Evolutionary conservation across 1,139 yeast species (phyloP).

Genomic region (Candida albicans): DNA sequence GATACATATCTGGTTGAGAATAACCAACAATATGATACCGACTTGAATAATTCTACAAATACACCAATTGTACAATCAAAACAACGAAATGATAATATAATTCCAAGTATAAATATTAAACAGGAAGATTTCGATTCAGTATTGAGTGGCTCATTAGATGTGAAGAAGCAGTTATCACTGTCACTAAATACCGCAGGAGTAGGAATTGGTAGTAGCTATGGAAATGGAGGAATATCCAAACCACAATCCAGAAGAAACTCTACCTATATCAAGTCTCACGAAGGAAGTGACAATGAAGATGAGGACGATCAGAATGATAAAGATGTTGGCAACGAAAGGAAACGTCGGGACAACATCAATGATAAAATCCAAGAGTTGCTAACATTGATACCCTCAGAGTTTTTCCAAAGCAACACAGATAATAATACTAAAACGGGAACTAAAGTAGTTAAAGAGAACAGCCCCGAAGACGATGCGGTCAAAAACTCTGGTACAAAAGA

Average conservation of each 20-base stretch:
- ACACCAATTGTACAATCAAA: background rate
- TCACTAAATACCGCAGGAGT: conserved; percentile 22
- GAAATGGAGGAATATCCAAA: conserved; percentile 37
- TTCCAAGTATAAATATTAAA: conserved; percentile 30
- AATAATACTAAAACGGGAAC: conserved; percentile 3
- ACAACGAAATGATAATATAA: background rate
- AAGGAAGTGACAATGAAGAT: conserved; percentile 31
- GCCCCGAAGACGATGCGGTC: conserved; percentile 18
- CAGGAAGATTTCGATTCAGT: conserved; percentile 31
- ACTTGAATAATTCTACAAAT: background rate
- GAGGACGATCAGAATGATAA: conserved; percentile 35
- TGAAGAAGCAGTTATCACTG: conserved; percentile 44
- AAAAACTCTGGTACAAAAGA: conserved; percentile 72
- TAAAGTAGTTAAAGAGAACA: conserved; percentile 8
- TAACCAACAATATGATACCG: background rate
- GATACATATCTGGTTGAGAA: background rate
- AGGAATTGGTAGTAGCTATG: background rate
- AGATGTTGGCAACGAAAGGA: conserved; percentile 53
- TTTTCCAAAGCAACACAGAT: conserved; percentile 32
- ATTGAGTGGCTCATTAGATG: conserved; percentile 35
- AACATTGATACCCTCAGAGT: conserved; percentile 63
- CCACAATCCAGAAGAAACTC: conserved; percentile 45
- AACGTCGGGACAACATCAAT: conserved; percentile 84
- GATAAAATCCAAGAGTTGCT: conserved; percentile 85
- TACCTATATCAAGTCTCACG: conserved; percentile 28